Evolutionary conservation across 2,329 filamentous ascomycete genomes (phyloP), one percentile per base, ranked within the genome.

Genomic region (Colletotrichum salicis): DNA sequence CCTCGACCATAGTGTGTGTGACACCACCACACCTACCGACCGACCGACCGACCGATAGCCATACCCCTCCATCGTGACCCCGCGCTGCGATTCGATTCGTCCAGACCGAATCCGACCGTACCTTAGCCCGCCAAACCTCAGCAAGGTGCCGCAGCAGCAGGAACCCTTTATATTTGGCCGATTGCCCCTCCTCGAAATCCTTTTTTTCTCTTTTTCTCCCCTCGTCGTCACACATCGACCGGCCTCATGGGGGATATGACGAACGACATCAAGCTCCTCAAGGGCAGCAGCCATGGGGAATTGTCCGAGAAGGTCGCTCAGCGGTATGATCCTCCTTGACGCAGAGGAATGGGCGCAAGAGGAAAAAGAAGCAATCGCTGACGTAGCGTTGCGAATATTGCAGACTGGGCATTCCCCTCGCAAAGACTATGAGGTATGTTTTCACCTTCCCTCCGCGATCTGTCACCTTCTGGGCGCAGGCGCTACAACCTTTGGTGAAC

Each of bases 401-500:
- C 48, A 73, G 63, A 31, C 65, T 72, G 27, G 71, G 71, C 33
- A 73, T 73, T 61, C 63, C 63, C 70, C 62, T 72, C 22, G 65
- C 70, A 45, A 72, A 68, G 60, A 71, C 71, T 11, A 73, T 73
- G 71, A 73, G 71, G 62, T 71, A 64, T 61, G 71, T 48, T 45
- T 29, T 51, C 24, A 29, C n/a, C 19, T 15, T 12, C 54, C 8
- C 1, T 27, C 7, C 31, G 31, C 45, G 24, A 41, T 33, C 37
- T 7, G 35, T 48, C 33, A 31, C 64, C 22, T 22, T 11, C 10
- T 51, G 11, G 35, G 29, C 70, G 58, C 78, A 91, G 90, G 78
- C 86, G 92, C 71, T 90, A 90, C 71, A 91, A 89, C 92, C 78
- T 85, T 75, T 89, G 89, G 61, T 91, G 91, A 83, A 91, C 91